Evolutionary conservation across 2,329 filamentous ascomycete genomes (phyloP).

Genomic region (Aspergillus amoenus): DNA sequence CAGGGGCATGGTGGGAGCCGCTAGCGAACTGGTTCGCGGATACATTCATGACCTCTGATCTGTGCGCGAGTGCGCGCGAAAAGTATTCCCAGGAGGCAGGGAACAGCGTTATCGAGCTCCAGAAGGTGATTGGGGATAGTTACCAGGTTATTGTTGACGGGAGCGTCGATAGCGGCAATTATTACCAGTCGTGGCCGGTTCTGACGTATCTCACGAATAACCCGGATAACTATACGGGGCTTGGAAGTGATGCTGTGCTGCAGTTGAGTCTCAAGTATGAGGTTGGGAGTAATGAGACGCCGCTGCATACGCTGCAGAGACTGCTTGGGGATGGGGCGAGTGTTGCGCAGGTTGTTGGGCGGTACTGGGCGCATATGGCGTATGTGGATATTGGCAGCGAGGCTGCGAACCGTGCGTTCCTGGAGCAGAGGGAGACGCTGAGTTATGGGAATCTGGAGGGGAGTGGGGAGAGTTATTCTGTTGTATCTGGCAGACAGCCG

Average conservation of each 20-base stretch:
- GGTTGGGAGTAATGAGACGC: conserved; percentile 13
- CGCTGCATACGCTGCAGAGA: conserved; percentile 11
- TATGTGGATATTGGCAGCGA: conserved; percentile 11
- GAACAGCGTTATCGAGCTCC: conserved; percentile 4
- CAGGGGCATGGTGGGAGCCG: conserved; percentile 13
- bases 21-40: conserved; percentile 14
- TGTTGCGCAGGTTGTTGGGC: conserved; percentile 4
- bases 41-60: conserved; percentile 5
- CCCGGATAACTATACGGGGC: conserved; percentile 11
- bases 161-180: not conserved
- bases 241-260: conserved; percentile 2
- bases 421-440: conserved; percentile 1
- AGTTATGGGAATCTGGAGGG: conserved; percentile 9
- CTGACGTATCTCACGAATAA: conserved; percentile 13
- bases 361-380: conserved; percentile 16
- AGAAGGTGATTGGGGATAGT: conserved; percentile 13
- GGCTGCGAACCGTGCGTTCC: conserved; percentile 4
- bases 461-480: conserved; percentile 1
- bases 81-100: not conserved
- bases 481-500: conserved; percentile 4
- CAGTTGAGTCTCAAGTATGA: conserved; percentile 8
- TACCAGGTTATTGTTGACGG: conserved; percentile 14
- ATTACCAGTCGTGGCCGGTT: conserved; percentile 15
- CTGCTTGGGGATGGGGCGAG: not conserved
- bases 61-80: conserved; percentile 4